phyloP scores from a whole-genome alignment of 2,329 filamentous ascomycete genomes.

The Plectosphaerella sp. region DNA sequence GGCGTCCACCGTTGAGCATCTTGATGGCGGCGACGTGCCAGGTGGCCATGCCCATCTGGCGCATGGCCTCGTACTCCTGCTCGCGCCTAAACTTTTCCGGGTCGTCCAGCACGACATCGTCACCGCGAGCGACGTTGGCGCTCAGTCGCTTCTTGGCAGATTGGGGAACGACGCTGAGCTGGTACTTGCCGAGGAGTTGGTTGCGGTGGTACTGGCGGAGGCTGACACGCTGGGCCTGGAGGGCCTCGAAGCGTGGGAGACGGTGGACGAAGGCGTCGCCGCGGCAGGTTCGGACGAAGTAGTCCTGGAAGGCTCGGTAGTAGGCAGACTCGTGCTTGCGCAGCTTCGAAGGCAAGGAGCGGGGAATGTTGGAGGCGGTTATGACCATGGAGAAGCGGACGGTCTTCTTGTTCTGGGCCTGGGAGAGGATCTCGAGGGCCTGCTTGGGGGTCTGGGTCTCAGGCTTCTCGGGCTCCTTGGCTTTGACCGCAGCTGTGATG shows the following conservation, averaged over 20 bases:
- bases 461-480: constrained; percentile 26
- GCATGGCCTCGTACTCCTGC: constrained; percentile 75
- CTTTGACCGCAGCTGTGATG: background rate
- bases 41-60: constrained; percentile 59
- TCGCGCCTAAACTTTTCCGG: constrained; percentile 61
- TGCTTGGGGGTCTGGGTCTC: constrained; percentile 28
- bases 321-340: constrained; percentile 69
- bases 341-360: constrained; percentile 48
- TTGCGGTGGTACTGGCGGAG: constrained; percentile 69
- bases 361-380: constrained; percentile 39
- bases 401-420: constrained; percentile 55
- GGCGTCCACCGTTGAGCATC: constrained; percentile 58
- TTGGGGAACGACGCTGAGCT: constrained; percentile 65
- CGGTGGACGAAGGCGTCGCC: constrained; percentile 82
- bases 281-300: constrained; percentile 60
- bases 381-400: constrained; percentile 64
- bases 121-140: constrained; percentile 69
- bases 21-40: constrained; percentile 61
- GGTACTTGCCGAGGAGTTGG: constrained; percentile 80
- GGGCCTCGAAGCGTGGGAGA: constrained; percentile 78
- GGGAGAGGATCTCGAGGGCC: constrained; percentile 16
- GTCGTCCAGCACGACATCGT: constrained; percentile 59
- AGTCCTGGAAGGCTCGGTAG: constrained; percentile 79
- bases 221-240: constrained; percentile 78
- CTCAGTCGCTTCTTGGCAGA: constrained; percentile 68